phyloP scores from a whole-genome alignment of 108 stramenopile genomes.

The Skeletonema marinoi region DNA sequence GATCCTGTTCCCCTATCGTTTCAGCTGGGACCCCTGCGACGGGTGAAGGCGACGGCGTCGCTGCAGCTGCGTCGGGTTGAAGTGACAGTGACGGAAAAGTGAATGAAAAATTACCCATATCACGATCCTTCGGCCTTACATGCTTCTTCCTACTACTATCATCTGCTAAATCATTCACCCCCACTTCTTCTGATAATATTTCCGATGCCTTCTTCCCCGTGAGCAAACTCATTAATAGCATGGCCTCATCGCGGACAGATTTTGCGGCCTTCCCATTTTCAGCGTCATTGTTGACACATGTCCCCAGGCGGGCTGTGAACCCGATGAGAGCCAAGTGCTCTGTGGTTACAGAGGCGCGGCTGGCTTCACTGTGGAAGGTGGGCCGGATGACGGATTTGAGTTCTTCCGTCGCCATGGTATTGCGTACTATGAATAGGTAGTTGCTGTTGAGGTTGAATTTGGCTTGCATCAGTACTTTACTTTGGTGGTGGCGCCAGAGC shows the following conservation, averaged over 20 bases:
- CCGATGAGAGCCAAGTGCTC: slow-evolving; percentile 69
- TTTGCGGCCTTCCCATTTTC: slow-evolving; percentile 47
- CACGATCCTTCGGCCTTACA: slow-evolving; percentile 9
- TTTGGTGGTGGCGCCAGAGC: not conserved
- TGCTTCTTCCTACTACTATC: slow-evolving; percentile 7
- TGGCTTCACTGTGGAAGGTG: slow-evolving; percentile 10
- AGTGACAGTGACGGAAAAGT: slow-evolving; percentile 71
- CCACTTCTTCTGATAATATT: slow-evolving; percentile 38
- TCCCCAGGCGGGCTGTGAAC: slow-evolving; percentile 61
- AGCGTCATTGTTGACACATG: slow-evolving; percentile 50
- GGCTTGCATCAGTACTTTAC: not conserved
- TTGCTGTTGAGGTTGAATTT: not conserved
- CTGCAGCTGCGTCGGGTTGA: slow-evolving; percentile 15
- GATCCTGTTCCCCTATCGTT: not conserved
- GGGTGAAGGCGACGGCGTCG: not conserved
- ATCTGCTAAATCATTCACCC: slow-evolving; percentile 23
- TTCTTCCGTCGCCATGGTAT: slow-evolving; percentile 6
- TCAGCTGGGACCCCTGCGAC: not conserved
- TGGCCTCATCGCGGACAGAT: slow-evolving; percentile 69
- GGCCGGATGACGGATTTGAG: not conserved
- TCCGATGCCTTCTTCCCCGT: slow-evolving; percentile 46
- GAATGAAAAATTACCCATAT: slow-evolving; percentile 37
- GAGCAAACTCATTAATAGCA: slow-evolving; percentile 81
- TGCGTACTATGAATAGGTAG: not conserved
- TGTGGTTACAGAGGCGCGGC: slow-evolving; percentile 15